These are phyloP conservation scores for Hyaloscypha bicolor DNA, from an alignment of 495 filamentous ascomycete species.

Conservation along the genomic window DNA sequence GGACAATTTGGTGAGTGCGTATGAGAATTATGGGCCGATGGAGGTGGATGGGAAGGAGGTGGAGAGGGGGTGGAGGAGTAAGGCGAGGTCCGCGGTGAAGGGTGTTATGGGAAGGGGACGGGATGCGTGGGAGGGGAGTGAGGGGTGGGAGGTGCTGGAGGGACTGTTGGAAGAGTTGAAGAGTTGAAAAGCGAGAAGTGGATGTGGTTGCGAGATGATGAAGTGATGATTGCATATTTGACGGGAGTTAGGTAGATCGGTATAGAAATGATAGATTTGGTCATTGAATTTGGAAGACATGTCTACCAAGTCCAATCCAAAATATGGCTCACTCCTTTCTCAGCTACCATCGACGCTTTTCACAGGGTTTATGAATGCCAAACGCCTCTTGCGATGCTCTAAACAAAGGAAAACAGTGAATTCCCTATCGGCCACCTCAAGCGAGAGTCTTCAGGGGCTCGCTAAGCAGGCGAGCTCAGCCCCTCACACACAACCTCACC, in stretches of 20 bases:
- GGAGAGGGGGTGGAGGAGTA: constrained; percentile 77
- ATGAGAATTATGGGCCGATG: constrained; percentile 63
- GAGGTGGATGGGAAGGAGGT: constrained; percentile 52
- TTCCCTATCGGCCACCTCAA: background rate
- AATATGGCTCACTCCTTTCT: background rate
- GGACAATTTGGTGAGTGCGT: constrained; percentile 63
- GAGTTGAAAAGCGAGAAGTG: constrained; percentile 2
- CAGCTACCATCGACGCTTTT: background rate
- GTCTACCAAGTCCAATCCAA: background rate
- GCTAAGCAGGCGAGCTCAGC: background rate
- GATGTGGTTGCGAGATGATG: background rate
- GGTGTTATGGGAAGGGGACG: constrained; percentile 82
- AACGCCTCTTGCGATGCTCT: background rate
- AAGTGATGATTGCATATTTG: background rate
- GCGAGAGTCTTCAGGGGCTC: background rate
- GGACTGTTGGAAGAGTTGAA: constrained; percentile 63
- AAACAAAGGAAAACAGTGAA: too few species aligned
- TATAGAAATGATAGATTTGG: too few species aligned
- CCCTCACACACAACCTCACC: background rate
- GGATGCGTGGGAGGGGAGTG: constrained; percentile 77
- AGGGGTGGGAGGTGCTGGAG: constrained; percentile 68
- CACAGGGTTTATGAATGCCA: background rate
- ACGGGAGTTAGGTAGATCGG: background rate
- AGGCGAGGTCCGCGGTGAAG: constrained; percentile 79
- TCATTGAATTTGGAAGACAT: too few species aligned